phyloP scores from a whole-genome alignment of 768 basidiomycete species.

The Cubamyces sp. region DNA sequence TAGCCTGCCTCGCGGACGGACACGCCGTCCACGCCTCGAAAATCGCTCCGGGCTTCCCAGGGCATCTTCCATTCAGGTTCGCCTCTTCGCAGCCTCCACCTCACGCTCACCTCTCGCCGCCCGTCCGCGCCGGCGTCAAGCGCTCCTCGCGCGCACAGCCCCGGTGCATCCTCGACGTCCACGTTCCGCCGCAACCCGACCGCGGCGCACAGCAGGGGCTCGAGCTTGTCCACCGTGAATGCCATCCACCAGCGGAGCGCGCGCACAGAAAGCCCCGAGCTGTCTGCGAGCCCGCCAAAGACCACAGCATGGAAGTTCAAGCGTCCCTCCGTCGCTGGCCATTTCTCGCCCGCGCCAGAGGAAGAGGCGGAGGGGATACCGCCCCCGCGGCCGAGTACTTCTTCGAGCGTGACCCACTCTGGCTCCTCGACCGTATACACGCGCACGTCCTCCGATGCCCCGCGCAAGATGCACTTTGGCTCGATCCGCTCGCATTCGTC shows the following conservation, averaged over 20 bases:
- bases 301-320: constrained; percentile 35
- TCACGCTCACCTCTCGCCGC: constrained; percentile 47
- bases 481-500: constrained; percentile 41
- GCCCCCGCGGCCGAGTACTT: constrained; percentile 60
- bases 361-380: constrained; percentile 14
- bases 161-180: constrained; percentile 27
- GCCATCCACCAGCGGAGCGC: constrained; percentile 11
- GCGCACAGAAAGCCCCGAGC: constrained; percentile 19
- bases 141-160: constrained; percentile 40
- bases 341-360: constrained; percentile 43
- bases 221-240: constrained; percentile 53
- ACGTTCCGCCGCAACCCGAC: constrained; percentile 15
- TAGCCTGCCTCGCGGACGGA: constrained; percentile 24
- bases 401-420: constrained; percentile 59
- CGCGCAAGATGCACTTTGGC: constrained; percentile 39
- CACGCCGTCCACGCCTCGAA: constrained; percentile 32
- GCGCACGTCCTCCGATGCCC: constrained; percentile 45
- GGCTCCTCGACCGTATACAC: constrained; percentile 44
- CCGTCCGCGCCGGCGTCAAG: constrained; percentile 42
- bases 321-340: constrained; percentile 61
- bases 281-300: constrained; percentile 26
- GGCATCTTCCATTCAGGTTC: constrained; percentile 42
- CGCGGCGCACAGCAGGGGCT: constrained; percentile 44
- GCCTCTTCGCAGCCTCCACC: constrained; percentile 46
- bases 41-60: constrained; percentile 38